These are phyloP conservation scores for Chrysanthemum makinoi DNA, from an alignment of 129 eudicot species.

Conservation along the genomic window DNA sequence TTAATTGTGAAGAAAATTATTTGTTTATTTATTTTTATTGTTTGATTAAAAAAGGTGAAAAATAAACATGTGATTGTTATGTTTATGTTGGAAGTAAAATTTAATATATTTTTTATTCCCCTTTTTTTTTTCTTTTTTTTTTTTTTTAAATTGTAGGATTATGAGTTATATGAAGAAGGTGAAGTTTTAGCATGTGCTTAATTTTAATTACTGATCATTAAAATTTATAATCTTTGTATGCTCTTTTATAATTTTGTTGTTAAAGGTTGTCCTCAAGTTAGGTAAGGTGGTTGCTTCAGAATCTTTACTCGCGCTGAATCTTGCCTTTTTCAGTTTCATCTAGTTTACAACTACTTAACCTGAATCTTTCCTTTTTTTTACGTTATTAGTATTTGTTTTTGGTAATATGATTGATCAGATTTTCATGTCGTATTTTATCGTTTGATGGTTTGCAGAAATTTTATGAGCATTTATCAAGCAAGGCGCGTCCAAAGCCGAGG, in stretches of 20 bases:
- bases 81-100: no score
- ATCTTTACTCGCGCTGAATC: slow-evolving; percentile 29
- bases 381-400: neutral
- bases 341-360: slow-evolving; percentile 10
- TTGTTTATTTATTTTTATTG: no score
- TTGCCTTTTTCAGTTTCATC: neutral
- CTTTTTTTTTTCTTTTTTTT: no score
- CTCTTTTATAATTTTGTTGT: slow-evolving; percentile 17
- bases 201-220: no score
- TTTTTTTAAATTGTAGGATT: no score
- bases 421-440: slow-evolving; percentile 1
- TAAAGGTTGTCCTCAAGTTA: slow-evolving; percentile 33
- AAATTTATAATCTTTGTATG: no score
- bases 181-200: no score
- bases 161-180: no score
- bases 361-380: slow-evolving; percentile 5
- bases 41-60: no score
- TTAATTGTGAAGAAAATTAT: no score
- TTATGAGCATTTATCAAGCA: slow-evolving; percentile 73
- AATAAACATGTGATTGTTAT: no score
- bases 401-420: slow-evolving; percentile 6
- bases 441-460: slow-evolving; percentile 63
- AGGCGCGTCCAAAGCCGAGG: slow-evolving; percentile 82
- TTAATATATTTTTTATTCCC: no score
- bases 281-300: slow-evolving; percentile 41